Conservation (phyloP, 2,329 filamentous ascomycete species). For the Rosellinia necatrix region DNA sequence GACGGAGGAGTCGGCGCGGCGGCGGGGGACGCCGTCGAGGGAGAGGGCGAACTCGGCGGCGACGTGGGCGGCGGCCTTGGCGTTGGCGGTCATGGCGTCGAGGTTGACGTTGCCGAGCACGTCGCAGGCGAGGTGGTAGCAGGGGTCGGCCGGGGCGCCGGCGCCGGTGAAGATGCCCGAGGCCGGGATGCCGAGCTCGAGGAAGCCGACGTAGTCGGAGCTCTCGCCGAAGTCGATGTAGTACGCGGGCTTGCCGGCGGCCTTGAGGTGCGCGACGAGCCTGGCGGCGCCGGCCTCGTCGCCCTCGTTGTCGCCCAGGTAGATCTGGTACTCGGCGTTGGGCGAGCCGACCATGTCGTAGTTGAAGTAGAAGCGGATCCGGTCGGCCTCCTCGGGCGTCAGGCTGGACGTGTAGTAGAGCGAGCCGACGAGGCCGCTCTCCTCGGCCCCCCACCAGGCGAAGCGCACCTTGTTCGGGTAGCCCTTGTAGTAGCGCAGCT, state of each 20-base stretch:
- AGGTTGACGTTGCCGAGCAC: constrained; percentile 48
- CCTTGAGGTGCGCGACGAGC: constrained; percentile 44
- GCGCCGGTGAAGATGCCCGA: constrained; percentile 49
- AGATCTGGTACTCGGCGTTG: constrained; percentile 46
- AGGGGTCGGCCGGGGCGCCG: constrained; percentile 41
- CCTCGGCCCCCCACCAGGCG: constrained; percentile 50
- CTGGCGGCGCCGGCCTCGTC: constrained; percentile 44
- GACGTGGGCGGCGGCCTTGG: constrained; percentile 54
- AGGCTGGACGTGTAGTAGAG: constrained; percentile 47
- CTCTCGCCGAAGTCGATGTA: constrained; percentile 44
- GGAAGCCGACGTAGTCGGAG: constrained; percentile 49
- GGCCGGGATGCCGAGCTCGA: constrained; percentile 46
- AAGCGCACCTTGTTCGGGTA: constrained; percentile 51
- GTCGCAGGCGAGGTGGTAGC: constrained; percentile 50
- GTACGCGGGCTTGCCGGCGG: constrained; percentile 41
- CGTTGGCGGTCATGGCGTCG: constrained; percentile 45
- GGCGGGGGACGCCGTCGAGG: constrained; percentile 27
- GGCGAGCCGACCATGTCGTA: constrained; percentile 70
- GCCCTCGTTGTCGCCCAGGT: constrained; percentile 42
- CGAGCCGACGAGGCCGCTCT: constrained; percentile 51
- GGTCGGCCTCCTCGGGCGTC: constrained; percentile 48
- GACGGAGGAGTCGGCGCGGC: constrained; percentile 16
- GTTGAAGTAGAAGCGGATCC: constrained; percentile 70
- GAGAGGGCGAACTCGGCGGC: constrained; percentile 45
- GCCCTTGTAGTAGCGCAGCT: constrained; percentile 42